Evolutionary conservation across 305 asterid species (phyloP), one percentile per base, ranked within the genome.

Genomic region (Fraxinus paxiana): DNA sequence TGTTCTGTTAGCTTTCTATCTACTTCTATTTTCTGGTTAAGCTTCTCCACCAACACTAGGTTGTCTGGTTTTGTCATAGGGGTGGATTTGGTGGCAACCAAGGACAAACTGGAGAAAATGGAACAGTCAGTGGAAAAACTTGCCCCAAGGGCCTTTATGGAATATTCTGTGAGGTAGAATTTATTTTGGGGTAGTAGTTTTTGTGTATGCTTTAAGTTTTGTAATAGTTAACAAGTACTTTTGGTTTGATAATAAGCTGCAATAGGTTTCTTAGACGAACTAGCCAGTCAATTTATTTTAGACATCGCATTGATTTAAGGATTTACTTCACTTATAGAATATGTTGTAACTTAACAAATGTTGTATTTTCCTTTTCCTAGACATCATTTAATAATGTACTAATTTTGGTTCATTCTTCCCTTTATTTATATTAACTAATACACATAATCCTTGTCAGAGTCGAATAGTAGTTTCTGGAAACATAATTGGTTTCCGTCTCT

Each of bases 101-200:
- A 82, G 92, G 92, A 75, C 81, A 86, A 65, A 81, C 82, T 84
- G 99, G 99, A 24, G 98, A 87, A 82, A 88, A 85, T 85, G 99
- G 99, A 80, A 89, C 97, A 12, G 77, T 96, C 86, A 94, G 93
- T 77, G 99, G 98, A 79, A 94, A 90, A 90, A 91, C 97, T 72
- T 96, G 99, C 81, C 99, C 99, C 18, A 90, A 84, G 87, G 99
- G 99, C 76, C 98, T 96, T 77, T 93, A 91, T 87, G 99, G 99
- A 77, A 89, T 77, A 81, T 96, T 92, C 81, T 96, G 99, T 67
- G 89, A 91, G 98, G 98, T 94, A 88, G 74, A 73, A 18, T 82
- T 80, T 65, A 80, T 72, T 67, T 37, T 54, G 24, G 0, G 7
- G 20, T 61, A 38, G 22, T 71, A 28, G 10, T 24, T 31, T 35